A percentile compares a stretch with the other conserved stretches of the same genome.
These are phyloP conservation scores for Houttuynia cordata DNA, from an alignment of 164 flowering plant genomes.

Conservation along the genomic window DNA sequence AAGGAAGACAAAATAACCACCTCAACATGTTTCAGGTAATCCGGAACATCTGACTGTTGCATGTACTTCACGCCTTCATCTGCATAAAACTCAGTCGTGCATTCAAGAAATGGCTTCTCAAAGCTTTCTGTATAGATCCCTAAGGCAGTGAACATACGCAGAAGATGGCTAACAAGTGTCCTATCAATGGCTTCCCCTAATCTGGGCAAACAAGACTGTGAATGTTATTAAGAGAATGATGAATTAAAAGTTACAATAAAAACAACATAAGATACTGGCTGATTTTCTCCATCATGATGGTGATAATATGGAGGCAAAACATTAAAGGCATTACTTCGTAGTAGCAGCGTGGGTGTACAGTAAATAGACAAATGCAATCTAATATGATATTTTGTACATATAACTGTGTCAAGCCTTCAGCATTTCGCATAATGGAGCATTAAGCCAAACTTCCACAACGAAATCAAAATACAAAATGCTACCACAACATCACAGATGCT, in stretches of 20 bases:
- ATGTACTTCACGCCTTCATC: slow-evolving; percentile 92
- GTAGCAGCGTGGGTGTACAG: neutral
- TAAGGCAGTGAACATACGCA: slow-evolving; percentile 95
- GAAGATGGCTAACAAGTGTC: slow-evolving; percentile 80
- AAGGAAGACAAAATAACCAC: slow-evolving; percentile 19
- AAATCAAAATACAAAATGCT: no score
- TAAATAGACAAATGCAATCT: no score
- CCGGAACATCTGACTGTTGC: slow-evolving; percentile 97
- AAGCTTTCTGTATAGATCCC: slow-evolving; percentile 91
- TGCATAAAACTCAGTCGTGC: slow-evolving; percentile 95
- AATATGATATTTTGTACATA: no score
- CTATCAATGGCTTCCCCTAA: slow-evolving; percentile 93
- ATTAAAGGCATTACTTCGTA: neutral
- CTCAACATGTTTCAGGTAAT: slow-evolving; percentile 96
- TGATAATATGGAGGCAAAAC: neutral
- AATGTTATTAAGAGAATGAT: neutral
- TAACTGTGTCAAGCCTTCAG: no score
- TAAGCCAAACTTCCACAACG: no score
- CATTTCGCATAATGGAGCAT: no score
- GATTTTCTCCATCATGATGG: neutral
- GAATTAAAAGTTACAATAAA: no score
- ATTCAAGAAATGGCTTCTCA: slow-evolving; percentile 92
- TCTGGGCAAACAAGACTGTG: slow-evolving; percentile 26
- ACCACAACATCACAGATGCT: no score
- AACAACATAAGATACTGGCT: no score